Evolutionary conservation across 176 grass and related monocot genomes (phyloP), one percentile per base, ranked within the genome.

Genomic region (Cenchrus purpureus): DNA sequence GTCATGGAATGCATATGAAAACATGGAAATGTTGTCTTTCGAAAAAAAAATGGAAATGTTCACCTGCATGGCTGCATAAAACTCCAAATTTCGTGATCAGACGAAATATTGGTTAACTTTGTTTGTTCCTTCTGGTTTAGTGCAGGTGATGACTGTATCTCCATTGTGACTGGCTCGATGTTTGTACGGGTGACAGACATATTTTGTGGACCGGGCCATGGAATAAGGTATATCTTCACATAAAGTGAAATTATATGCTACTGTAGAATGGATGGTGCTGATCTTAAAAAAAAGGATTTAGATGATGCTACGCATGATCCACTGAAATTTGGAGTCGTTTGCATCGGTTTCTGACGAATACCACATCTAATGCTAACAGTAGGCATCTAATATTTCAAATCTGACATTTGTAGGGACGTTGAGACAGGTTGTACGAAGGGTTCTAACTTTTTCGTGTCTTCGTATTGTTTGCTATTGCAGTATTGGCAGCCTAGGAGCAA

Each of bases 91-190:
- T n/a, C 69, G 29, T 71, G 74, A 83, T 81, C 49, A 0, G 51
- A 28, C n/a, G 15, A 79, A 44, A 19, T 4, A 10, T 28, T 25
- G 42, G 5, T 19, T 62, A 6, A 50, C 60, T 28, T 28, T 40
- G 12, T 9, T 13, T 52, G 44, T 5, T 51, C 14, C 6, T 85
- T 59, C 14, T 46, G 64, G 15, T 0, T 6, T 71, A 1, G 19
- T 69, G 22, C 82, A 97, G 95, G 92, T 17, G 95, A 97, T 79
- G 92, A 98, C 59, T 98, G 95, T 85, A 87, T 98, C 87, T 90
- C 95, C 50, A 98, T 98, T 31, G 95, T 93, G 22, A 86, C 76
- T 71, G 92, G 92, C 20, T 90, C 87, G 16, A 79, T 49, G 62
- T 78, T 89, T 68, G 78, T 98, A 31, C 68, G 71, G 40, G 92